Conservation (phyloP, 2,329 filamentous ascomycete genomes). For the Aaosphaeria pasadenensis region DNA sequence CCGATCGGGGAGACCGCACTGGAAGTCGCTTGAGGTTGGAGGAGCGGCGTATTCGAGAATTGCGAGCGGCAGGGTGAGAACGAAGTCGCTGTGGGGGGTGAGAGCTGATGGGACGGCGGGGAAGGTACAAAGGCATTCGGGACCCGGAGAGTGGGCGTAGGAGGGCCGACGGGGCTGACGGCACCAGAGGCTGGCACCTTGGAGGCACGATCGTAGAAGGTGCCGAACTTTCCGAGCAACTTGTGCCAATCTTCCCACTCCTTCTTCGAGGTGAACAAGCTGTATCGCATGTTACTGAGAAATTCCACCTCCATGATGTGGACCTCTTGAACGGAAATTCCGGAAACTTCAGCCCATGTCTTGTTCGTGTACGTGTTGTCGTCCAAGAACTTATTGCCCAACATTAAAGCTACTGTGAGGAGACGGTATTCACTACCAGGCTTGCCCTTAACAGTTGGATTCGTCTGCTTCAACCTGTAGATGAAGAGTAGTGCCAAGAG, state of each 20-base stretch:
- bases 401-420: conserved; percentile 91
- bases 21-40: conserved; percentile 40
- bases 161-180: conserved; percentile 30
- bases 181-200: conserved; percentile 42
- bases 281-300: conserved; percentile 96
- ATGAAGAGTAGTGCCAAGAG: conserved; percentile 87
- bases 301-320: conserved; percentile 99
- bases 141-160: conserved; percentile 35
- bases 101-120: conserved; percentile 51
- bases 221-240: conserved; percentile 77
- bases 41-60: conserved; percentile 38
- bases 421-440: conserved; percentile 90
- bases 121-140: conserved; percentile 48
- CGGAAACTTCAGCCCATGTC: conserved; percentile 97
- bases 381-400: conserved; percentile 97
- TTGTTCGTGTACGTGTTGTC: conserved; percentile 99
- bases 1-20: conserved; percentile 44
- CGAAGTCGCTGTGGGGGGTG: conserved; percentile 45
- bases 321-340: conserved; percentile 89
- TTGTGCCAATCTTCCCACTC: conserved; percentile 87
- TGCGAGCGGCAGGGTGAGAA: conserved; percentile 43
- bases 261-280: conserved; percentile 77
- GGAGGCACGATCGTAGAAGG: conserved; percentile 74
- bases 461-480: conserved; percentile 86
- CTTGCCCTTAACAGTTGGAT: conserved; percentile 84